Percentiles rank a stretch among this genome's conserved stretches.
phyloP scores from a whole-genome alignment of 306 rosid genomes.

The Corylus heterophylla region DNA sequence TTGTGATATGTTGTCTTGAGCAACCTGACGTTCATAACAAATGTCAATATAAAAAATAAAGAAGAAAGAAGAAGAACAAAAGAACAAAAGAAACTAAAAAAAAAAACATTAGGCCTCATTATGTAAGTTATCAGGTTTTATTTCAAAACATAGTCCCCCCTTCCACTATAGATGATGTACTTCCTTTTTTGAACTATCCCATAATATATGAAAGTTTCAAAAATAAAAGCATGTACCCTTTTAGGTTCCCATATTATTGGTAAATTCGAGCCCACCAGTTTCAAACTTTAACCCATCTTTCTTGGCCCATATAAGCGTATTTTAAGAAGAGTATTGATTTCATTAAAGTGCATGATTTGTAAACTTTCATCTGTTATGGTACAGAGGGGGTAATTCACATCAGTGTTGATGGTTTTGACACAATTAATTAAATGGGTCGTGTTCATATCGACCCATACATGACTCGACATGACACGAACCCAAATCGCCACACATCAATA shows the following conservation, averaged over 20 bases:
- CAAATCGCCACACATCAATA: too few relatives aligned
- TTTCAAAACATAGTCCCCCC: neutral
- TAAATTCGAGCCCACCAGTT: too few relatives aligned
- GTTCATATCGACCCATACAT: too few relatives aligned
- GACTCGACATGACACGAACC: too few relatives aligned
- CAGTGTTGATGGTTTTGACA: too few relatives aligned
- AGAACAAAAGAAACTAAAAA: neutral
- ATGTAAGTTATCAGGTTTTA: neutral
- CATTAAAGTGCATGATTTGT: too few relatives aligned
- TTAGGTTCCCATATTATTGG: neutral
- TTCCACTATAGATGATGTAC: neutral
- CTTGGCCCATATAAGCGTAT: too few relatives aligned
- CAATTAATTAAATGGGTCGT: too few relatives aligned
- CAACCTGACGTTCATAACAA: conserved; percentile 55
- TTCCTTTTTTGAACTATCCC: neutral
- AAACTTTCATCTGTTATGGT: too few relatives aligned
- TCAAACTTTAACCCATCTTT: too few relatives aligned
- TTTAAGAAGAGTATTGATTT: too few relatives aligned
- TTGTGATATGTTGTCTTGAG: conserved; percentile 89
- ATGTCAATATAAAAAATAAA: conserved; percentile 7
- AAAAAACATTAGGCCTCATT: neutral
- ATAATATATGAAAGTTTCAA: neutral
- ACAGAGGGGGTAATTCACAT: neutral
- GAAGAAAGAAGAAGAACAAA: neutral
- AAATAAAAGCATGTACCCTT: neutral